These are phyloP conservation scores for Trypanosoma vivax DNA, from an alignment of 208 protist species.

Conservation along the genomic window DNA sequence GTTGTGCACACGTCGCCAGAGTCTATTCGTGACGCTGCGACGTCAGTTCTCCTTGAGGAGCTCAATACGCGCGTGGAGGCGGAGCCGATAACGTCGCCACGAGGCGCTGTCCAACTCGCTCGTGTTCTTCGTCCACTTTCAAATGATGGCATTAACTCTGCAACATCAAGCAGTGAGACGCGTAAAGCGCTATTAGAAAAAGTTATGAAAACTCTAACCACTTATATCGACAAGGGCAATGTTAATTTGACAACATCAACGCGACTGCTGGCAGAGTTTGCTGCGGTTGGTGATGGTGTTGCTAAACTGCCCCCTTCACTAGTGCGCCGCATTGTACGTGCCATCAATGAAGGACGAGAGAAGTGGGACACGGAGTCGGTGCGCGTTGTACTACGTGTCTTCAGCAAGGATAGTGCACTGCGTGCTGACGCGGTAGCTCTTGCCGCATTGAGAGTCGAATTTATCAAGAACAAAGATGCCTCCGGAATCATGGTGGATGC, in stretches of 20 bases:
- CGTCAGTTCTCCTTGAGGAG: conserved; percentile 3
- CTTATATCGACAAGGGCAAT: conserved; percentile 8
- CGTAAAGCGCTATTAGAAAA: neutral
- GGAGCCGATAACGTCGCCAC: conserved; percentile 11
- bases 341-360: conserved; percentile 15
- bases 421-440: conserved; percentile 20
- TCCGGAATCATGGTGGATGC: conserved; percentile 13
- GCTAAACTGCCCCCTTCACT: conserved; percentile 1
- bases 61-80: conserved; percentile 9
- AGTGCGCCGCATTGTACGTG: conserved; percentile 13
- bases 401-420: conserved; percentile 6
- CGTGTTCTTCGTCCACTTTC: neutral
- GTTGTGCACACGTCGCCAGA: conserved; percentile 9
- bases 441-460: conserved; percentile 10
- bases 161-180: too few relatives aligned
- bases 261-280: conserved; percentile 15
- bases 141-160: neutral
- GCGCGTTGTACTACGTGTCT: conserved; percentile 12
- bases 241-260: conserved; percentile 13
- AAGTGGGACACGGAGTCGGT: conserved; percentile 20
- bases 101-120: conserved; percentile 11
- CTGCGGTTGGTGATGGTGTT: neutral
- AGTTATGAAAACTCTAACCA: conserved; percentile 1
- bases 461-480: conserved; percentile 11
- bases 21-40: neutral